A percentile compares a stretch with the other conserved stretches of the same genome.
Conservation (phyloP, 1,284 basidiomycete species). For the Testicularia cyperi region DNA sequence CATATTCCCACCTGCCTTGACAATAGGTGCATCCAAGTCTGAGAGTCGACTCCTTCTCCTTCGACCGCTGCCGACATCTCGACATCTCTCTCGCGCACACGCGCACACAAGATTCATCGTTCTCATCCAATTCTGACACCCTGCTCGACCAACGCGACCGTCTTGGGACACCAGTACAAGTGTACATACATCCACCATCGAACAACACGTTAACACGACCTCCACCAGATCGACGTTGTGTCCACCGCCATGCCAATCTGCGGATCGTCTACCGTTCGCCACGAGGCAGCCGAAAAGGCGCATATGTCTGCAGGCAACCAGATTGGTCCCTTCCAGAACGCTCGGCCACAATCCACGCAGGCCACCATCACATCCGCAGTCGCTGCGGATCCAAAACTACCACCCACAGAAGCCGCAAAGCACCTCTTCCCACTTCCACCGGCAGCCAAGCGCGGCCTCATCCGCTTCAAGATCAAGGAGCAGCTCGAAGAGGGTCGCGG, state of each 20-base stretch:
- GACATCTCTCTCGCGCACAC: too few species aligned
- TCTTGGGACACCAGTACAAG: too few species aligned
- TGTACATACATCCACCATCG: background rate
- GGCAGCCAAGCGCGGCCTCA: constrained; percentile 40
- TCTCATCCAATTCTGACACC: too few species aligned
- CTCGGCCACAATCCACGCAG: constrained; percentile 31
- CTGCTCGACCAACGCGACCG: too few species aligned
- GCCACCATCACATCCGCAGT: constrained; percentile 55
- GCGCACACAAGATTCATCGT: too few species aligned
- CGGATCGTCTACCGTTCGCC: constrained; percentile 21
- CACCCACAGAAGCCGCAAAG: constrained; percentile 42
- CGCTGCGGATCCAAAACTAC: constrained; percentile 41
- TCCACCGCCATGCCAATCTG: constrained; percentile 31
- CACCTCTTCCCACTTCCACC: constrained; percentile 45
- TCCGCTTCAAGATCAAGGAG: constrained; percentile 54
- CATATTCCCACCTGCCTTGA: too few species aligned
- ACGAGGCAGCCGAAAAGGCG: constrained; percentile 19
- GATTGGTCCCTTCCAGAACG: constrained; percentile 22
- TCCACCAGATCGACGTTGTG: too few species aligned
- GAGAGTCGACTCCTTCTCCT: too few species aligned
- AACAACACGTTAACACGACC: too few species aligned
- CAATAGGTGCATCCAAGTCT: too few species aligned
- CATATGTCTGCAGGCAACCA: constrained; percentile 33
- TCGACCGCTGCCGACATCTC: too few species aligned
- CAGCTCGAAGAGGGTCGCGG: constrained; percentile 50